Evolutionary conservation across 164 flowering plant genomes (phyloP).

Genomic region (Tetrastigma voinierianum): DNA sequence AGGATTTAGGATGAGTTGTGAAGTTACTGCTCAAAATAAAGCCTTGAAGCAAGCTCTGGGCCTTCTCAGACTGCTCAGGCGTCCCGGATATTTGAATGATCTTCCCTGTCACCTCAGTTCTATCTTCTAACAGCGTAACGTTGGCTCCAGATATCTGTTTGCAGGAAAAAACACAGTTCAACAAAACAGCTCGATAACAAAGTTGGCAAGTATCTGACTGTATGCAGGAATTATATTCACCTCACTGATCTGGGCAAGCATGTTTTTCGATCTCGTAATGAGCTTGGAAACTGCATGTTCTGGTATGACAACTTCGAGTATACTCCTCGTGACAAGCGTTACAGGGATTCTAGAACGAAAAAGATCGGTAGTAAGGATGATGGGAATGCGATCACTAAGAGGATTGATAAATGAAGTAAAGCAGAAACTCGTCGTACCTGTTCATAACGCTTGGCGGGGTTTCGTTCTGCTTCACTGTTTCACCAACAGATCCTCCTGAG

Average conservation of each 20-base stretch:
- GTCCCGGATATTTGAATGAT: slow-evolving; percentile 84
- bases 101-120: slow-evolving; percentile 61
- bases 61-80: slow-evolving; percentile 97
- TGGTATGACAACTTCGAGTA: slow-evolving; percentile 85
- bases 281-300: slow-evolving; percentile 81
- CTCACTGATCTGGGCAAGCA: slow-evolving; percentile 92
- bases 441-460: slow-evolving; percentile 41
- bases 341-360: slow-evolving; percentile 44
- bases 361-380: not conserved
- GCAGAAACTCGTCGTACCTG: slow-evolving; percentile 42
- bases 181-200: not conserved
- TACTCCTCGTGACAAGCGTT: slow-evolving; percentile 86
- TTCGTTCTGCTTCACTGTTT: slow-evolving; percentile 46
- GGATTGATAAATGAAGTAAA: not conserved
- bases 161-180: slow-evolving; percentile 1
- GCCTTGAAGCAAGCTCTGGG: slow-evolving; percentile 97
- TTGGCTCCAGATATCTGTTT: slow-evolving; percentile 88
- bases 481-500: slow-evolving; percentile 37
- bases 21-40: slow-evolving; percentile 95
- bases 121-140: slow-evolving; percentile 69
- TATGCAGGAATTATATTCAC: slow-evolving; percentile 29
- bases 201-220: not conserved
- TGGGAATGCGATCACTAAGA: not conserved
- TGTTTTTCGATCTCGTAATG: slow-evolving; percentile 67
- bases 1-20: not conserved